A percentile compares a stretch with the other conserved stretches of the same genome.
Evolutionary conservation across 768 basidiomycete species (phyloP).

Genomic region (Mycena polygramma): DNA sequence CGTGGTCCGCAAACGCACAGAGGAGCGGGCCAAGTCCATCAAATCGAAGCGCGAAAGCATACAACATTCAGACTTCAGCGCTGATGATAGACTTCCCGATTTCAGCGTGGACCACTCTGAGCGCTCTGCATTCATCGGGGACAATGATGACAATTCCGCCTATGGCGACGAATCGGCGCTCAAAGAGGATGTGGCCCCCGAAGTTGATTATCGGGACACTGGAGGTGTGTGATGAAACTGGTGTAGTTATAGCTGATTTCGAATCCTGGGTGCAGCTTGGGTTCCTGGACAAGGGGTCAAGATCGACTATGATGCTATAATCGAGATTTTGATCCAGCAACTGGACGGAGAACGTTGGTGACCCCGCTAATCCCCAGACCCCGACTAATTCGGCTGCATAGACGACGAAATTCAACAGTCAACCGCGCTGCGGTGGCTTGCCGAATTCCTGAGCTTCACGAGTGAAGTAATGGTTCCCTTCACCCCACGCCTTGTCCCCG

Average conservation of each 20-base stretch:
- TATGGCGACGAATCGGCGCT: conserved; percentile 56
- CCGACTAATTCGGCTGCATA: conserved; percentile 44
- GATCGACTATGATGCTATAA: conserved; percentile 91
- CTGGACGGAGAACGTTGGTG: conserved; percentile 84
- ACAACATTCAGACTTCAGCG: conserved; percentile 53
- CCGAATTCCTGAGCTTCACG: conserved; percentile 89
- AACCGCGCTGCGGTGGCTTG: conserved; percentile 93
- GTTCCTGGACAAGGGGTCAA: conserved; percentile 93
- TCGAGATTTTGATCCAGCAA: conserved; percentile 93
- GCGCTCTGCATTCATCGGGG: conserved; percentile 67
- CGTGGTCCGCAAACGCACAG: conserved; percentile 73
- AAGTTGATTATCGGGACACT: conserved; percentile 69
- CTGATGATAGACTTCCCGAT: conserved; percentile 69
- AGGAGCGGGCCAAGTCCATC: conserved; percentile 64
- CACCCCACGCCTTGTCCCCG: conserved; percentile 92
- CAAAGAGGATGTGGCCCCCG: conserved; percentile 61
- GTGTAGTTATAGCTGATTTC: conserved; percentile 17
- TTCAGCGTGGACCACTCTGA: conserved; percentile 70
- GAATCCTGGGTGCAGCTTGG: conserved; percentile 69
- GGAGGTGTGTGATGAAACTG: conserved; percentile 64
- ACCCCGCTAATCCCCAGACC: conserved; percentile 12
- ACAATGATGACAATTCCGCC: conserved; percentile 59
- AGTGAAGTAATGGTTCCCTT: conserved; percentile 95
- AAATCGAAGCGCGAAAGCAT: conserved; percentile 54
- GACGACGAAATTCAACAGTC: conserved; percentile 97